Base-by-base conservation (phyloP, 345 rosid genomes). In the Punica granatum region DNA sequence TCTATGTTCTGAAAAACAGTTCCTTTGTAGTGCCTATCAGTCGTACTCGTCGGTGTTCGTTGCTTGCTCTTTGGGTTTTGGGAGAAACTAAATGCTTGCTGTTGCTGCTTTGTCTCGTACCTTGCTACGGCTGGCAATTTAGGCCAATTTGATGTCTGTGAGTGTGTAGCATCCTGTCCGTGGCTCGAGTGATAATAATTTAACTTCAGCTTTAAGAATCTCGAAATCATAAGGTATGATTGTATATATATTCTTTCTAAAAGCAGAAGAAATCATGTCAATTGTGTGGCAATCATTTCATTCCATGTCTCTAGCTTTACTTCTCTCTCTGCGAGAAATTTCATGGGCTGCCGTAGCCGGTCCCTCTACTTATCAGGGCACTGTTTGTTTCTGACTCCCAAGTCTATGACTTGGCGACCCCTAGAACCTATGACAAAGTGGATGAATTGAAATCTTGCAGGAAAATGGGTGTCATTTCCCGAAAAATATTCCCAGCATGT, bases 401-500 rank as follows among this genome's bases (percentile, higher is more conserved):
- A 46, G 70, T 37, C 39, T 48, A 26, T 48, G n/a, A 30, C 42
- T 48, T 48, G 54, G 26, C 15, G 25, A 49, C 5, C 1, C 26
- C 1, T 49, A 6, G 25, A 49, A 49, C 23, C 14, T 49, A 6
- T 19, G 25, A 10, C 28, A 28, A 3, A 26, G 15, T 23, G 31
- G 60, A 44, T 54, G 31, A 11, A 49, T 69, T 70, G 66, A 53
- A 63, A 25, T 36, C 67, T 61, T 70, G 72, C 80, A 86, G 91
- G 75, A 80, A 37, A 51, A 94, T 94, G 99, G 98, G 99, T 54
- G 63, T 86, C 74, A 84, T 94, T 76, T 94, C 99, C 28, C 80
- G 97, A 83, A 89, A 86, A 71, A 73, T 94, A 67, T 88, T 91
- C 72, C 99, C 99, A 54, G 98, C 98, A 25, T 94, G 98, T 60